phyloP scores from a whole-genome alignment of 1,139 yeast species.

The Hyphopichia khmerensis region DNA sequence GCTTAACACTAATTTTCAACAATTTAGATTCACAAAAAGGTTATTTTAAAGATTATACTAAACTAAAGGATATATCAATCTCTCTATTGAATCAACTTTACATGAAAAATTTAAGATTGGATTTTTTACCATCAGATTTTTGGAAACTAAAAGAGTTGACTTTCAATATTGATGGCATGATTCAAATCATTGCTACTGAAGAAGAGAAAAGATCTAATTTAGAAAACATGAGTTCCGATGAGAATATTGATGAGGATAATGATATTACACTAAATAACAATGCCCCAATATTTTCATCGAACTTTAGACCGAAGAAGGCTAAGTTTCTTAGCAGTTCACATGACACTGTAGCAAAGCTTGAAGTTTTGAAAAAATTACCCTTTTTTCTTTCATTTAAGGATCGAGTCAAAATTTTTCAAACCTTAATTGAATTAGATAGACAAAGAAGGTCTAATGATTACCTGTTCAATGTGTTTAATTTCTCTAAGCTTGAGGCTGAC shows the following conservation, averaged over 20 bases:
- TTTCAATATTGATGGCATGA: constrained; percentile 29
- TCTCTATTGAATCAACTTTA: constrained; percentile 67
- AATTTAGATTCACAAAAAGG: constrained; percentile 5
- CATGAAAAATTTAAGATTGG: constrained; percentile 63
- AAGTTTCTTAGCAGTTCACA: constrained; percentile 5
- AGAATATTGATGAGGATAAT: constrained; percentile 12
- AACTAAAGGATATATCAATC: constrained; percentile 41
- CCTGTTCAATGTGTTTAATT: constrained; percentile 13
- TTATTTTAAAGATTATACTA: constrained; percentile 16
- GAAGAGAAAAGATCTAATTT: constrained; percentile 26
- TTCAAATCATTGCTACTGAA: constrained; percentile 39
- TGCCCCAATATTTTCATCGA: background rate
- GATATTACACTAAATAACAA: background rate
- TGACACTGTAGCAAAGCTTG: constrained; percentile 26
- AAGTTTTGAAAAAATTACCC: constrained; percentile 65
- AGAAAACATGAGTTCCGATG: constrained; percentile 14
- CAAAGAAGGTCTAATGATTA: constrained; percentile 15
- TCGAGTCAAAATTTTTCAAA: constrained; percentile 71
- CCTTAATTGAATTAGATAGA: constrained; percentile 56
- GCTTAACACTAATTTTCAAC: constrained; percentile 55
- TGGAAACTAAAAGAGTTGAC: constrained; percentile 48
- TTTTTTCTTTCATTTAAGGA: constrained; percentile 75
- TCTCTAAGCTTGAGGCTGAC: constrained; percentile 38
- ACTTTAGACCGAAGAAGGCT: background rate
- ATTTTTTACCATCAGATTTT: constrained; percentile 51